A percentile compares a stretch with the other conserved stretches of the same genome.
Evolutionary conservation across 2,329 filamentous ascomycete genomes (phyloP).

Genomic region (Fusarium denticulatum): DNA sequence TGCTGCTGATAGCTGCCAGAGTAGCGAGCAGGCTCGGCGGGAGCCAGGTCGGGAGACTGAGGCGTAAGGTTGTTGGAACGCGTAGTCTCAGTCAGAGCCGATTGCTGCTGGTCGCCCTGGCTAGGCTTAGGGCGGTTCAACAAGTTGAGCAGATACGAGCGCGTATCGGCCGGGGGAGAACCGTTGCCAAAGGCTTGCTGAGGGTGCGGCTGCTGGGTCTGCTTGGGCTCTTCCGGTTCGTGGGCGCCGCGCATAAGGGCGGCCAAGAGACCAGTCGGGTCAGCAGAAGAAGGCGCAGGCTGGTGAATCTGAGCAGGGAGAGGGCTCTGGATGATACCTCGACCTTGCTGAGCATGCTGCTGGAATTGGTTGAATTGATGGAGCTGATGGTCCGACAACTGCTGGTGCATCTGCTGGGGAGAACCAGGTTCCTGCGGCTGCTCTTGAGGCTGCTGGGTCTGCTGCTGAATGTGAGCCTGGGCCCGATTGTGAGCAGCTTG

Average conservation of each 20-base stretch:
- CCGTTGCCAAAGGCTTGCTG: conserved; percentile 57
- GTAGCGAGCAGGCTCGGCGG: conserved; percentile 43
- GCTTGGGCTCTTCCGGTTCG: conserved; percentile 57
- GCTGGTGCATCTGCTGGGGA: conserved; percentile 37
- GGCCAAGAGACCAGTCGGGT: conserved; percentile 67
- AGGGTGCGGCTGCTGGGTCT: conserved; percentile 37
- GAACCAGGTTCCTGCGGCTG: conserved; percentile 27
- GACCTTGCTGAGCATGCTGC: conserved; percentile 41
- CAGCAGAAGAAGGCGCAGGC: conserved; percentile 64
- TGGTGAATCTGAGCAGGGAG: conserved; percentile 61
- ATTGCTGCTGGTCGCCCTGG: conserved; percentile 61
- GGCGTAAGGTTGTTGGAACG: conserved; percentile 58
- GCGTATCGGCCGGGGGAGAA: conserved; percentile 73
- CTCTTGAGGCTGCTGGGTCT: conserved; percentile 29
- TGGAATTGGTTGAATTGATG: conserved; percentile 43
- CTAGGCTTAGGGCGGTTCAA: conserved; percentile 80
- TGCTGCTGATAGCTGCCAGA: conserved; percentile 46
- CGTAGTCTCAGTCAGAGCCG: conserved; percentile 53
- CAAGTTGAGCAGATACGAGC: conserved; percentile 86
- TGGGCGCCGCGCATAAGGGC: conserved; percentile 68
- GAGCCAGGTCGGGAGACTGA: conserved; percentile 51
- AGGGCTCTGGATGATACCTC: conserved; percentile 33
- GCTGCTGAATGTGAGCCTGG: conserved; percentile 20
- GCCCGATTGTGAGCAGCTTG: conserved; percentile 43
- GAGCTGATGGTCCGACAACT: conserved; percentile 42